These are phyloP conservation scores for Closterium sp. DNA, from an alignment of 139 green algal species.

Conservation along the genomic window DNA sequence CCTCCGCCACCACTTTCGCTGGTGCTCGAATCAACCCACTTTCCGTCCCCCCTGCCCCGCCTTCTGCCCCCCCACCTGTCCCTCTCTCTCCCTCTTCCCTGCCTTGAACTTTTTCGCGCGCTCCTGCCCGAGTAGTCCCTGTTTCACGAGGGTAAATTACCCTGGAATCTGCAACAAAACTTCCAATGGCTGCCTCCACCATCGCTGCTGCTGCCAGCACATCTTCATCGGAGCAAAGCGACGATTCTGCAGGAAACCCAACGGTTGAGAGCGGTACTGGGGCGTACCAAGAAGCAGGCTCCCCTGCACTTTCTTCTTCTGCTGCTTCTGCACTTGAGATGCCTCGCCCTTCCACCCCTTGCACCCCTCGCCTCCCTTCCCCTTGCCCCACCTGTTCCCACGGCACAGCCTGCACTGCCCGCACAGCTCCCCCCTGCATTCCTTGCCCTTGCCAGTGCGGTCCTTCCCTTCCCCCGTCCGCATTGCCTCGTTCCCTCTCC, in stretches of 20 bases:
- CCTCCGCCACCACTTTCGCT: background rate
- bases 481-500: too few species aligned
- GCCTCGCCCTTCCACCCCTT: background rate
- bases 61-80: background rate
- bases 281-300: background rate
- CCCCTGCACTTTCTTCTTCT: background rate
- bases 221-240: background rate
- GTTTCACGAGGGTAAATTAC: background rate
- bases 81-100: background rate
- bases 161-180: background rate
- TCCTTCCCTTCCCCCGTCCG: too few species aligned
- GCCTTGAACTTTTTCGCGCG: too few species aligned
- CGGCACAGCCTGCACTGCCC: too few species aligned
- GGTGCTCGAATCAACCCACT: background rate
- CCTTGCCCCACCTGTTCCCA: too few species aligned
- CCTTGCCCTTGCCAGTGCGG: too few species aligned
- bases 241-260: background rate
- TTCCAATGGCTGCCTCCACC: background rate
- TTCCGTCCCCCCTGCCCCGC: background rate
- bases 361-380: too few species aligned
- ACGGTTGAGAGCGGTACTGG: background rate
- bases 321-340: background rate
- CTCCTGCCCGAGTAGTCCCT: too few species aligned
- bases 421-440: too few species aligned
- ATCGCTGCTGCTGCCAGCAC: background rate